A percentile compares a stretch with the other conserved stretches of the same genome.
These are phyloP conservation scores for Cadophora sp. DNA, from an alignment of 2,329 filamentous ascomycete genomes.

Conservation along the genomic window DNA sequence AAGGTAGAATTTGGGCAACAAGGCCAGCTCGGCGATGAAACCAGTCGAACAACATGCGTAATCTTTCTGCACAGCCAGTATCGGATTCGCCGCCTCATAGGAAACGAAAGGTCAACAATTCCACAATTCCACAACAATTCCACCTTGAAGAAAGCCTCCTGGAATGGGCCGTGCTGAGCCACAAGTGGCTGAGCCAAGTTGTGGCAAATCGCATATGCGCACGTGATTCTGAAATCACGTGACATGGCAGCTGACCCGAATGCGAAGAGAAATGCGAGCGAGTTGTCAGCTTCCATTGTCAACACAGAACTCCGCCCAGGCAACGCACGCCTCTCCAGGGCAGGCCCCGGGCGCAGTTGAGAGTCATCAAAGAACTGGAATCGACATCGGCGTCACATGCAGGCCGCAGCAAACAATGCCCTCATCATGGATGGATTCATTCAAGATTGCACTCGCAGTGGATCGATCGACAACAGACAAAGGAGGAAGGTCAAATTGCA, in stretches of 20 bases:
- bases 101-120: neutral
- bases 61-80: conserved; percentile 12
- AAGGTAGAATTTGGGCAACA: neutral
- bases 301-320: neutral
- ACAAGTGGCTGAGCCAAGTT: conserved; percentile 10
- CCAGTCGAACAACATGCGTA: neutral
- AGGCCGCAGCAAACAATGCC: neutral
- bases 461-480: neutral
- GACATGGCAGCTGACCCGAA: neutral
- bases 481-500: neutral
- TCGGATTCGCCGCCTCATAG: neutral
- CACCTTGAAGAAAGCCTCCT: conserved; percentile 8
- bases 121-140: too few species aligned
- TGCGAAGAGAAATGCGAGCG: neutral
- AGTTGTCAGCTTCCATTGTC: neutral
- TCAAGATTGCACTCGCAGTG: neutral
- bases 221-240: neutral
- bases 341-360: conserved; percentile 1
- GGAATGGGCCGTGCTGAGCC: neutral
- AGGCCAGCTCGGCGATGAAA: neutral
- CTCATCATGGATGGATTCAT: too few species aligned
- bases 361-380: neutral
- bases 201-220: neutral
- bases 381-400: neutral
- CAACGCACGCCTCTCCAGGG: neutral